Evolutionary conservation across 805 yeast genomes (phyloP).

Genomic region (Sugiyamaella smithiae): DNA sequence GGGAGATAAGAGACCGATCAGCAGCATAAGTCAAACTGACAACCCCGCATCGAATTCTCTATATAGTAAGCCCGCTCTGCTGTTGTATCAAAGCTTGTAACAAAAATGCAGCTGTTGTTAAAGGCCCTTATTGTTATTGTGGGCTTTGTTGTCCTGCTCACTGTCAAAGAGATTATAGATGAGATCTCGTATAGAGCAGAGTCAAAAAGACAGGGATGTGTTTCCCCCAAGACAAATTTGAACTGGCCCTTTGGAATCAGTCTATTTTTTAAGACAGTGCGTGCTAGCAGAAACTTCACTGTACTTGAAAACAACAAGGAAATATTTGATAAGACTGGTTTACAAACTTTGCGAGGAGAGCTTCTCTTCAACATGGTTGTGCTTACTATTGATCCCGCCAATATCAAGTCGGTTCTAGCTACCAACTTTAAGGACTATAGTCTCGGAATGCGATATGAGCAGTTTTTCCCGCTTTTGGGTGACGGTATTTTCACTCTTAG

Average conservation of each 20-base stretch:
- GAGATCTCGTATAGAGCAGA: neutral
- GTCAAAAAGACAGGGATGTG: neutral
- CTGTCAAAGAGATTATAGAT: neutral
- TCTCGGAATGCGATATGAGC: constrained; percentile 28
- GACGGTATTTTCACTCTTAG: constrained; percentile 37
- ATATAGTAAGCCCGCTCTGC: too few species aligned
- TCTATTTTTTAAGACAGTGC: neutral
- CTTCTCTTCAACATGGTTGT: neutral
- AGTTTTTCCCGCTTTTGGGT: constrained; percentile 32
- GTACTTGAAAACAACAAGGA: constrained; percentile 3
- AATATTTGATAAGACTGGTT: neutral
- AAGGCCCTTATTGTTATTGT: neutral
- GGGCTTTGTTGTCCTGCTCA: neutral
- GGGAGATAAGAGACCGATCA: too few species aligned
- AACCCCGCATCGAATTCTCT: too few species aligned
- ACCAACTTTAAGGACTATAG: constrained; percentile 33
- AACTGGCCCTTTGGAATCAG: constrained; percentile 14
- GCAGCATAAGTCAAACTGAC: too few species aligned
- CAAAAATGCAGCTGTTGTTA: neutral
- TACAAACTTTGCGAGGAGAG: constrained; percentile 7
- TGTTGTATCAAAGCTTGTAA: too few species aligned
- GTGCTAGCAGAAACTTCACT: neutral
- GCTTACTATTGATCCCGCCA: constrained; percentile 29
- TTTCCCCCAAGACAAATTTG: constrained; percentile 1
- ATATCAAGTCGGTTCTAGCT: constrained; percentile 33